Evolutionary conservation across 345 rosid species (phyloP).

Genomic region (Acer negundo): DNA sequence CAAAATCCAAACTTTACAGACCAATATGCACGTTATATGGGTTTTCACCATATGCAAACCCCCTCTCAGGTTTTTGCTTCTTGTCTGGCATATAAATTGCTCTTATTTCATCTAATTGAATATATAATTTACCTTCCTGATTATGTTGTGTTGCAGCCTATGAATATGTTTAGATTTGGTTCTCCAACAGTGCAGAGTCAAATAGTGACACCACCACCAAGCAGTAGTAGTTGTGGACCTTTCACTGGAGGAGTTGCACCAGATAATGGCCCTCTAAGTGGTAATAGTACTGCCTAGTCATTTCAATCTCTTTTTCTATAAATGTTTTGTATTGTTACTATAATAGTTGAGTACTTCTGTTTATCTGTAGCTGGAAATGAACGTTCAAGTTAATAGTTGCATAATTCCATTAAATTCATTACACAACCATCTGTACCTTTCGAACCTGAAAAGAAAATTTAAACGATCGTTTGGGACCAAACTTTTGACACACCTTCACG

Average conservation of each 20-base stretch:
- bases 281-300: conserved; percentile 25
- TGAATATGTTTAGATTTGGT: conserved; percentile 51
- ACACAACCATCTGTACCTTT: neutral
- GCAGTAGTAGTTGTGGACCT: conserved; percentile 22
- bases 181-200: conserved; percentile 41
- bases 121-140: neutral
- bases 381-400: neutral
- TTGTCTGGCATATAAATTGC: neutral
- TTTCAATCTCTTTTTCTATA: neutral
- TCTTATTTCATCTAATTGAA: neutral
- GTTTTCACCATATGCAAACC: conserved; percentile 49
- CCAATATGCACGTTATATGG: conserved; percentile 50
- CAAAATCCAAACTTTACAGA: conserved; percentile 40
- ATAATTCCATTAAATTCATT: neutral
- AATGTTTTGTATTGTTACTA: neutral
- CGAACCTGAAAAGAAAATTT: neutral
- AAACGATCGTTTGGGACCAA: neutral
- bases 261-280: conserved; percentile 33
- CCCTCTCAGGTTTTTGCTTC: conserved; percentile 48
- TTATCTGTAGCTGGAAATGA: neutral
- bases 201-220: conserved; percentile 27
- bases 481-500: neutral
- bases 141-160: conserved; percentile 41
- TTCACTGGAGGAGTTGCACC: conserved; percentile 30
- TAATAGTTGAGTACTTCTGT: neutral